Conservation (phyloP, 352 stramenopile species). For the Globisporangium sylvaticum region DNA sequence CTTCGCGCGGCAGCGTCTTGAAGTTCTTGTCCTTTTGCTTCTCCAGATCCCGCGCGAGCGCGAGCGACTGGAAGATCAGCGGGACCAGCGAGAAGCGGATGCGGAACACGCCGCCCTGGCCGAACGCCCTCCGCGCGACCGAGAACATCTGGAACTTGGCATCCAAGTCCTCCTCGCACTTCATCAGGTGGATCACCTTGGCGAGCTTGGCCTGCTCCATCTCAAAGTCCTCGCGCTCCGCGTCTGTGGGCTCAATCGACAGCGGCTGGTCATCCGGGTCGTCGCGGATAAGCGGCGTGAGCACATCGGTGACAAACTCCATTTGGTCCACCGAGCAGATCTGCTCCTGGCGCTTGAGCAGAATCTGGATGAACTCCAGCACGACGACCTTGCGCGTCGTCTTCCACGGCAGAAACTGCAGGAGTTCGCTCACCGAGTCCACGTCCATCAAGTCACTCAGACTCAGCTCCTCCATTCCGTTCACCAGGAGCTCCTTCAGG, state of each 20-base stretch:
- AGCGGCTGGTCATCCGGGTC: slow-evolving; percentile 38
- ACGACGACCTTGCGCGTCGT: slow-evolving; percentile 50
- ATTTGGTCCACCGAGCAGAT: slow-evolving; percentile 36
- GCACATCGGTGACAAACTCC: slow-evolving; percentile 61
- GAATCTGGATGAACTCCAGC: slow-evolving; percentile 39
- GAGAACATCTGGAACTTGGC: slow-evolving; percentile 56
- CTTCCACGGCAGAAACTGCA: slow-evolving; percentile 47
- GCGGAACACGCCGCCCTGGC: slow-evolving; percentile 83
- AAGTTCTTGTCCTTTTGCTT: slow-evolving; percentile 12
- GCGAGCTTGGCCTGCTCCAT: slow-evolving; percentile 90
- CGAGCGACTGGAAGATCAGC: slow-evolving; percentile 90
- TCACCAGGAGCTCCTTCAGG: slow-evolving; percentile 19
- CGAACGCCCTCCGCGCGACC: slow-evolving; percentile 65
- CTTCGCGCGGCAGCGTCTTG: slow-evolving; percentile 85
- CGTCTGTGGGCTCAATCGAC: slow-evolving; percentile 17
- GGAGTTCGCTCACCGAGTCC: slow-evolving; percentile 30
- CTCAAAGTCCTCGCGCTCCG: slow-evolving; percentile 54
- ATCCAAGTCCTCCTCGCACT: slow-evolving; percentile 70
- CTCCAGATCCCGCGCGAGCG: slow-evolving; percentile 61
- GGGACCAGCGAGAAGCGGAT: slow-evolving; percentile 91
- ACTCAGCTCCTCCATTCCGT: slow-evolving; percentile 21
- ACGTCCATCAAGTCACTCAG: slow-evolving; percentile 39
- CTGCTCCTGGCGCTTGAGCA: slow-evolving; percentile 38
- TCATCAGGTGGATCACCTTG: slow-evolving; percentile 92
- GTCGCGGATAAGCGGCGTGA: slow-evolving; percentile 90